Conservation (phyloP, 2,329 filamentous ascomycete genomes). For the Clonostachys rhizophaga region DNA sequence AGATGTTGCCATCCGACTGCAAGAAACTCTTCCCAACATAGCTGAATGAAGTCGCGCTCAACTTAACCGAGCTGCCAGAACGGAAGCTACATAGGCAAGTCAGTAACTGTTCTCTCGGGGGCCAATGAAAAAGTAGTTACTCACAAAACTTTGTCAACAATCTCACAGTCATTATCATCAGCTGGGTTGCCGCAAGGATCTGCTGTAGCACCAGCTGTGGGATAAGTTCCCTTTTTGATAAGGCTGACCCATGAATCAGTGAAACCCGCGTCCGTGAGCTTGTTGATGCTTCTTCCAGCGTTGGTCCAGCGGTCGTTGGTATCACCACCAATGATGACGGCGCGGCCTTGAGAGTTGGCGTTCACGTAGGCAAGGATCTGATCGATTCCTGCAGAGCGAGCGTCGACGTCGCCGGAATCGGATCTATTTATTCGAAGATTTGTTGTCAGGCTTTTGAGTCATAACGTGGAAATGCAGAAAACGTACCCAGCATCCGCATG, state of each 20-base stretch:
- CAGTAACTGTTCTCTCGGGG: background rate
- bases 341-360: constrained; percentile 49
- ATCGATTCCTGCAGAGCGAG: constrained; percentile 52
- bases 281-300: constrained; percentile 38
- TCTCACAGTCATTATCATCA: constrained; percentile 51
- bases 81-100: constrained; percentile 33
- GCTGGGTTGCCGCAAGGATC: constrained; percentile 54
- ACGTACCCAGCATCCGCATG: constrained; percentile 55
- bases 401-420: constrained; percentile 43
- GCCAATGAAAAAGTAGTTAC: background rate
- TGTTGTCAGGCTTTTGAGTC: background rate
- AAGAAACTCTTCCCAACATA: constrained; percentile 55
- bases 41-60: constrained; percentile 43
- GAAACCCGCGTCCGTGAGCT: constrained; percentile 43
- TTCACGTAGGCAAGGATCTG: constrained; percentile 56
- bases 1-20: constrained; percentile 46
- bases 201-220: constrained; percentile 26
- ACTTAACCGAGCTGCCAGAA: constrained; percentile 34
- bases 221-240: constrained; percentile 37
- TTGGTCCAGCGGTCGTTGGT: constrained; percentile 60
- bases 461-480: background rate
- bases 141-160: constrained; percentile 60
- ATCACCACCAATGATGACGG: constrained; percentile 61
- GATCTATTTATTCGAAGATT: constrained; percentile 21
- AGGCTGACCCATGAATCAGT: constrained; percentile 57